These are phyloP conservation scores for Solanum ossicruentum DNA, from an alignment of 257 asterid species.

Conservation along the genomic window DNA sequence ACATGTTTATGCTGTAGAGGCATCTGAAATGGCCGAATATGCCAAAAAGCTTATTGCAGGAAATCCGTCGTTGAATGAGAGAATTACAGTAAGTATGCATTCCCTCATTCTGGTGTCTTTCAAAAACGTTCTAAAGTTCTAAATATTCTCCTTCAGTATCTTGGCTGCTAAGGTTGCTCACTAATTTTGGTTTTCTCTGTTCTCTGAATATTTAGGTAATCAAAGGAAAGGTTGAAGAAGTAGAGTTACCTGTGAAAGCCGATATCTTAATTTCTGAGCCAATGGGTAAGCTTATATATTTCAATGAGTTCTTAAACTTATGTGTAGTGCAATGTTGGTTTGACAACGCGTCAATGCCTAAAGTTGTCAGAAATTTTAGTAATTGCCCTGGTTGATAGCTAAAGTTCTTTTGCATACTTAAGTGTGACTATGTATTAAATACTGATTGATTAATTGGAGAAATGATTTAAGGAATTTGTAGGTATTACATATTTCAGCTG, in stretches of 20 bases:
- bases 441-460: not conserved
- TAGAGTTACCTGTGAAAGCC: constrained; percentile 86
- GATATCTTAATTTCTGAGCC: constrained; percentile 98
- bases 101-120: not conserved
- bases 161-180: not conserved
- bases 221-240: constrained; percentile 98
- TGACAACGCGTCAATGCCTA: not conserved
- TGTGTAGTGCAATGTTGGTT: not conserved
- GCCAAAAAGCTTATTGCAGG: constrained; percentile 86
- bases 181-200: not conserved
- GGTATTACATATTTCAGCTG: not conserved
- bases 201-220: constrained; percentile 48
- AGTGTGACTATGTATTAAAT: not conserved
- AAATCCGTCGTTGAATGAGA: constrained; percentile 57
- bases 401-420: not conserved
- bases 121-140: not conserved
- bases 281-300: constrained; percentile 57
- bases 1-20: constrained; percentile 98
- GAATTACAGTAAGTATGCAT: constrained; percentile 55
- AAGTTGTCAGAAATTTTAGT: not conserved
- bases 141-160: not conserved
- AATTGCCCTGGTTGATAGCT: not conserved
- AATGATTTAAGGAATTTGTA: not conserved
- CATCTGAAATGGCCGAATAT: constrained; percentile 97
- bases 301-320: not conserved